Conservation (phyloP, 345 rosid species). For the Alliaria petiolata region DNA sequence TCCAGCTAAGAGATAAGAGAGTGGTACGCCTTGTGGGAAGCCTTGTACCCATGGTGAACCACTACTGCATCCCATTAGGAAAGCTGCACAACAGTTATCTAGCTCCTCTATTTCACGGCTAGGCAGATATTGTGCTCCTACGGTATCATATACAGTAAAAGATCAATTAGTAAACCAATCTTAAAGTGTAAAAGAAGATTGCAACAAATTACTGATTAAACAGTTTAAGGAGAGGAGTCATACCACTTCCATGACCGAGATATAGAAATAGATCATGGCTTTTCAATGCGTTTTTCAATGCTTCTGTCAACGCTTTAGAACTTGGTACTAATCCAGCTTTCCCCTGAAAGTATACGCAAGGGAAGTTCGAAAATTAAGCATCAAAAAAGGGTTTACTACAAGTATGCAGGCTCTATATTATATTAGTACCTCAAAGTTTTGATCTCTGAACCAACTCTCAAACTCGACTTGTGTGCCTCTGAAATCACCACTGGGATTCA, state of each 20-base stretch:
- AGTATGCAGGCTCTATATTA: background rate
- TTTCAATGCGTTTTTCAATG: constrained; percentile 67
- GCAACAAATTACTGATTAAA: background rate
- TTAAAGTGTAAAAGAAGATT: constrained; percentile 11
- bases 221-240: background rate
- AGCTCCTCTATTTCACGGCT: constrained; percentile 63
- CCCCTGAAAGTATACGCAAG: constrained; percentile 47
- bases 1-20: constrained; percentile 72
- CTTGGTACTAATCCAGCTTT: constrained; percentile 77
- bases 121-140: constrained; percentile 78
- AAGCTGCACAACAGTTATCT: constrained; percentile 72
- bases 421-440: constrained; percentile 69
- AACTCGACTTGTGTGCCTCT: constrained; percentile 54
- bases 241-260: constrained; percentile 97
- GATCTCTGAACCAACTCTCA: constrained; percentile 79
- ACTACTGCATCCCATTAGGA: constrained; percentile 94
- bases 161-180: background rate
- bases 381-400: background rate
- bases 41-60: constrained; percentile 64
- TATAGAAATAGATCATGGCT: constrained; percentile 88
- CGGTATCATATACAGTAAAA: background rate
- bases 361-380: background rate
- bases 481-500: constrained; percentile 91
- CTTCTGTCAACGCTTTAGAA: constrained; percentile 58
- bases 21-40: constrained; percentile 69